These are phyloP conservation scores for Cryptosporidium bovis DNA, from an alignment of 169 alveolate species.

Conservation along the genomic window DNA sequence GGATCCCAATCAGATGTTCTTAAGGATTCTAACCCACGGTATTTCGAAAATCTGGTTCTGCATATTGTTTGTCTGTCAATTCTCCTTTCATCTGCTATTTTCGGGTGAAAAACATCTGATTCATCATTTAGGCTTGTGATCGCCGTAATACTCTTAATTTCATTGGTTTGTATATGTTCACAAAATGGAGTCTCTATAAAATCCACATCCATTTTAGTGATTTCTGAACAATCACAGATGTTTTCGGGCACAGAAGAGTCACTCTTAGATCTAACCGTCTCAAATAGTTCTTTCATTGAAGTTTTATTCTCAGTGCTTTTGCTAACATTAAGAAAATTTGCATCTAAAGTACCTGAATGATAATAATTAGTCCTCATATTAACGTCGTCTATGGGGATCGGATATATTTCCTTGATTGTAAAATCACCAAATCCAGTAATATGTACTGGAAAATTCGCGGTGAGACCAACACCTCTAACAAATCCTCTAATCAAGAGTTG, in stretches of 20 bases:
- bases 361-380: neutral
- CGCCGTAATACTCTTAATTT: slow-evolving; percentile 84
- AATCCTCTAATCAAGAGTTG: slow-evolving; percentile 80
- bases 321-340: too few relatives aligned
- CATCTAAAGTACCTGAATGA: neutral
- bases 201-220: slow-evolving; percentile 77
- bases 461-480: slow-evolving; percentile 80
- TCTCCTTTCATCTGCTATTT: slow-evolving; percentile 28
- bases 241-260: slow-evolving; percentile 77
- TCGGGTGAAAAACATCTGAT: neutral
- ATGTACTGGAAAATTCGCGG: slow-evolving; percentile 81
- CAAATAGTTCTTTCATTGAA: neutral
- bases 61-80: slow-evolving; percentile 29
- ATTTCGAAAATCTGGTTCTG: slow-evolving; percentile 81
- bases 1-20: slow-evolving; percentile 89
- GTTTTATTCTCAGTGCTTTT: neutral
- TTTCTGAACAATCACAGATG: slow-evolving; percentile 66
- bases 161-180: slow-evolving; percentile 78
- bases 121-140: slow-evolving; percentile 77
- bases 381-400: neutral
- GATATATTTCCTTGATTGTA: slow-evolving; percentile 69
- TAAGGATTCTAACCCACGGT: slow-evolving; percentile 86
- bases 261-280: too few relatives aligned
- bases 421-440: slow-evolving; percentile 85
- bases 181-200: slow-evolving; percentile 73